Evolutionary conservation across 2,329 filamentous ascomycete species (phyloP), one percentile per base, ranked within the genome.

Genomic region (Aspergillus nomiae): DNA sequence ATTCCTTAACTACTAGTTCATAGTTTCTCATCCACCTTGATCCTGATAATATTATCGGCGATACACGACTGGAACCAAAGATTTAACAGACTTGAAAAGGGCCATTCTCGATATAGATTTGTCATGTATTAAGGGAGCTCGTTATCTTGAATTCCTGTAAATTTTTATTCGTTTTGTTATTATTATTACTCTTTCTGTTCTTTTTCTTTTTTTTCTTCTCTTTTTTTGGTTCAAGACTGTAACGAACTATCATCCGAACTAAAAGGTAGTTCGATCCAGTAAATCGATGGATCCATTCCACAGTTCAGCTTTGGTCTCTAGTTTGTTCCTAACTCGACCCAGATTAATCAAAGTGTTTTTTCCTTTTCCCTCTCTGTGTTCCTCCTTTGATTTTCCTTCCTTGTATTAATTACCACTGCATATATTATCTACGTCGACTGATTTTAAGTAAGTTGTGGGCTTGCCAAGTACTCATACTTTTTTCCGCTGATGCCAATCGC

Each of bases 1-100:
- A 38, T 26, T 62, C 28, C 21, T 51, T 54, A 8, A 24, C 28
- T 19, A 32, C 7, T 34, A 1, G 2, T 54, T 4, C 5, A 28
- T 28, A 38, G 45, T 46, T 38, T 51, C 46, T 38, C 50, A 58
- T 60, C 60, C 60, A 65, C 57, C 55, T 58, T 58, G 36, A 50
- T 24, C 60, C 34, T 60, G 63, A 65, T 28, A 14, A 41, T 41
- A 10, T 41, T 41, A 41, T 41, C 38, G 9, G 16, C 16, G 19
- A 41, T n/a, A n/a, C 8, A 41, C 8, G 9, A 41, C 38, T 41
- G 38, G 38, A 41, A 41, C 38, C 14, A 16, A n/a, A 41, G 16
- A 41, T 41, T n/a, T n/a, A 9, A n/a, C 19, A 10, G 19, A 41
- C 3, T n/a, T 14, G 14, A 16, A 38, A 38, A n/a, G 50, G 30